A percentile compares a stretch with the other conserved stretches of the same genome.
Conservation (phyloP, 495 filamentous ascomycete species). For the Neurospora intermedia region DNA sequence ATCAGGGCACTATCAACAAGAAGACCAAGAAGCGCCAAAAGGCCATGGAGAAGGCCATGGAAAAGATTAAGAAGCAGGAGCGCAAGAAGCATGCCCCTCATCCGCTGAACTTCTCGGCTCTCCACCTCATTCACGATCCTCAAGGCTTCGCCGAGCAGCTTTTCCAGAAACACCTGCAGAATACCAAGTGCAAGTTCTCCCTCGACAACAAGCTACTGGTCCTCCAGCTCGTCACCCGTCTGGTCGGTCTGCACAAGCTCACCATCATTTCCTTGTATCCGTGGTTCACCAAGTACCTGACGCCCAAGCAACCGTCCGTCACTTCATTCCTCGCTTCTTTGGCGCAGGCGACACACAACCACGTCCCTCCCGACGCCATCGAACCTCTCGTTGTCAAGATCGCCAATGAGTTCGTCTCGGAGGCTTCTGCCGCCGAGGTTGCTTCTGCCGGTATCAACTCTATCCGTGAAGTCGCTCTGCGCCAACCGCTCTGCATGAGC, state of each 20-base stretch:
- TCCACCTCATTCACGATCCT: slow-evolving; percentile 85
- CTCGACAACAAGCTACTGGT: slow-evolving; percentile 87
- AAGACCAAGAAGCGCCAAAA: slow-evolving; percentile 82
- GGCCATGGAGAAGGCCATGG: slow-evolving; percentile 64
- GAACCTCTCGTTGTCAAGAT: slow-evolving; percentile 92
- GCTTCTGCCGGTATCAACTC: slow-evolving; percentile 88
- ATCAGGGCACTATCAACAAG: slow-evolving; percentile 85
- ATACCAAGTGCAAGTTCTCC: slow-evolving; percentile 69
- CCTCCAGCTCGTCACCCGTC: slow-evolving; percentile 76
- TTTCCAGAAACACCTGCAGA: slow-evolving; percentile 86
- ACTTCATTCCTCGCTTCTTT: slow-evolving; percentile 90
- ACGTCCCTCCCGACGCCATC: slow-evolving; percentile 87
- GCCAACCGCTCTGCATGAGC: slow-evolving; percentile 91
- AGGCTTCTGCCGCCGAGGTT: slow-evolving; percentile 83
- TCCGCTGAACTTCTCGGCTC: slow-evolving; percentile 91
- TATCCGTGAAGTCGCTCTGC: slow-evolving; percentile 84
- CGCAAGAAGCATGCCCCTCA: slow-evolving; percentile 79
- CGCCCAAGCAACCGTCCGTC: slow-evolving; percentile 83
- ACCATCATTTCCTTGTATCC: slow-evolving; percentile 50
- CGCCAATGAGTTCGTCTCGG: slow-evolving; percentile 94
- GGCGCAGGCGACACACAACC: slow-evolving; percentile 80
- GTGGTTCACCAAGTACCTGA: slow-evolving; percentile 78
- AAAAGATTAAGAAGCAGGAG: slow-evolving; percentile 62
- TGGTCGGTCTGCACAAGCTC: slow-evolving; percentile 89
- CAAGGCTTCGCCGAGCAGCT: slow-evolving; percentile 88